These are phyloP conservation scores for Hymenotorrendiella dingleyae DNA, from an alignment of 2,329 filamentous ascomycete genomes.

Conservation along the genomic window DNA sequence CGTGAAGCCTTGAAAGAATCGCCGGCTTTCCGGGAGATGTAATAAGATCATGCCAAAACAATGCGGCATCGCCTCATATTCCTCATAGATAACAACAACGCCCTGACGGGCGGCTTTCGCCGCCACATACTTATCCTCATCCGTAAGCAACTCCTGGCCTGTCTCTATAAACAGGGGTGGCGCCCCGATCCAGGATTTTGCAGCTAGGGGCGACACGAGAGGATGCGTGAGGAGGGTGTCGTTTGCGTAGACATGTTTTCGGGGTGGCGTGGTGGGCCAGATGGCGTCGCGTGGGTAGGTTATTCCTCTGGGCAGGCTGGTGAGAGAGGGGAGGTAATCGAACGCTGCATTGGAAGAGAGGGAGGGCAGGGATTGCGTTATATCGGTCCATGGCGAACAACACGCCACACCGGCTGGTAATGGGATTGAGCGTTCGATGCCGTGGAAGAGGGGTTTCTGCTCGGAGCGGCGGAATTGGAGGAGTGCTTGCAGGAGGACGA, in stretches of 20 bases:
- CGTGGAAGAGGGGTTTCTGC: constrained; percentile 53
- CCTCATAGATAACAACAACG: constrained; percentile 58
- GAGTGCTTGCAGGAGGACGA: constrained; percentile 62
- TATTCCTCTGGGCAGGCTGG: constrained; percentile 24
- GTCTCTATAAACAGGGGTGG: constrained; percentile 64
- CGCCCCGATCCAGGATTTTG: constrained; percentile 51
- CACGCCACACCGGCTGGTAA: constrained; percentile 60
- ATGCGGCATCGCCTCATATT: constrained; percentile 79
- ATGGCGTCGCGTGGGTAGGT: constrained; percentile 43
- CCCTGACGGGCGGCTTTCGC: constrained; percentile 48
- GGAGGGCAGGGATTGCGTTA: constrained; percentile 57
- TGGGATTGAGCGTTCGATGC: constrained; percentile 49
- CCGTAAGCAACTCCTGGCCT: constrained; percentile 66
- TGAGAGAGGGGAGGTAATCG: constrained; percentile 54
- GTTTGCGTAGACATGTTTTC: constrained; percentile 48
- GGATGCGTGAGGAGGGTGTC: constrained; percentile 57
- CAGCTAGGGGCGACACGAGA: constrained; percentile 57
- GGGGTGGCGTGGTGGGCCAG: constrained; percentile 53
- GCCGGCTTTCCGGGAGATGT: constrained; percentile 37
- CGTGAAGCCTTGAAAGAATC: constrained; percentile 51
- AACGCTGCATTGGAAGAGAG: constrained; percentile 46
- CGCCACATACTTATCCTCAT: constrained; percentile 60
- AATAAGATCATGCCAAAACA: constrained; percentile 58
- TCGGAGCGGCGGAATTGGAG: constrained; percentile 51
- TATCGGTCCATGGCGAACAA: constrained; percentile 66